Evolutionary conservation across 2,329 filamentous ascomycete species (phyloP).

Genomic region (Botrytis porri): DNA sequence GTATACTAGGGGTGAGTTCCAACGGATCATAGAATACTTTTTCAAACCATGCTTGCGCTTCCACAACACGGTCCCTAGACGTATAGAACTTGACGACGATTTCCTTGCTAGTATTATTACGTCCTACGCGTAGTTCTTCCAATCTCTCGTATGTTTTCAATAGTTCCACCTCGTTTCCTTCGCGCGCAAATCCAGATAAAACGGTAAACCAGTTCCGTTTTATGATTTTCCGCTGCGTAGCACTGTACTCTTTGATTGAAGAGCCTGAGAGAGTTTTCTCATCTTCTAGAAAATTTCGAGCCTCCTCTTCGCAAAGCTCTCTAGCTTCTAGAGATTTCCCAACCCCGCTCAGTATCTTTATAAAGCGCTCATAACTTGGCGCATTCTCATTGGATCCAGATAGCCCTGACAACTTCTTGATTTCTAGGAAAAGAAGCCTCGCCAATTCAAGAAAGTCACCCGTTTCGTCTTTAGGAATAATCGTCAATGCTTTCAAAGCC

Average conservation of each 20-base stretch:
- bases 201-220: constrained; percentile 47
- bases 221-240: constrained; percentile 29
- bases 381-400: constrained; percentile 2
- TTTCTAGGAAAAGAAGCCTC: constrained; percentile 28
- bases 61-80: constrained; percentile 52
- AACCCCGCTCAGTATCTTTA: constrained; percentile 25
- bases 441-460: constrained; percentile 26
- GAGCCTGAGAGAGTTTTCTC: not conserved
- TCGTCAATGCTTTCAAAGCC: constrained; percentile 24
- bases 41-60: constrained; percentile 66
- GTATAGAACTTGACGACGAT: constrained; percentile 63
- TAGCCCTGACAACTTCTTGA: constrained; percentile 16
- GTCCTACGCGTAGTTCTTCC: constrained; percentile 46
- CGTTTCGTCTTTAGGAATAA: constrained; percentile 29
- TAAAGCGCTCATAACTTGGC: constrained; percentile 4
- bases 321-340: constrained; percentile 33
- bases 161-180: constrained; percentile 58
- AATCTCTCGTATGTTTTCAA: constrained; percentile 53
- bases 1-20: constrained; percentile 28
- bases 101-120: constrained; percentile 47
- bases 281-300: not conserved
- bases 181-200: constrained; percentile 58
- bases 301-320: constrained; percentile 22
- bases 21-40: constrained; percentile 38
- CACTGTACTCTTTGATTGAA: not conserved